Evolutionary conservation across 2,329 filamentous ascomycete species (phyloP).

Genomic region (Pyrenophora tritici-repentis): DNA sequence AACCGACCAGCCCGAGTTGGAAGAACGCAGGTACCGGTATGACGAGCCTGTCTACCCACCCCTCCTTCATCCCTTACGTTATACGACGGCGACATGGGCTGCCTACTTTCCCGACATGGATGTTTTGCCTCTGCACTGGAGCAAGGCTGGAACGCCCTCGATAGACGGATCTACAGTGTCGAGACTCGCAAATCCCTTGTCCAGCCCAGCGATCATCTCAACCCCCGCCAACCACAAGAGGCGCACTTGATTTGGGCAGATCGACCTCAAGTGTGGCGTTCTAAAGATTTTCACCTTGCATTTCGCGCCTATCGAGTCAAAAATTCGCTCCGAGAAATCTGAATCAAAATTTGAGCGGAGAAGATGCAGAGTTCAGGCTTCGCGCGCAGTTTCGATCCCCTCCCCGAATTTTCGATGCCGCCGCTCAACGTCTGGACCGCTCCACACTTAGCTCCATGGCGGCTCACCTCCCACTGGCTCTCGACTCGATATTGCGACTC

Average conservation of each 20-base stretch:
- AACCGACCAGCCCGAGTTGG: conserved; percentile 3
- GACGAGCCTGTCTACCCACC: conserved; percentile 9
- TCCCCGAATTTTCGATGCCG: conserved; percentile 10
- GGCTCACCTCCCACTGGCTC: not conserved
- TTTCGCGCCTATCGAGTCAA: not conserved
- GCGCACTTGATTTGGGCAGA: not conserved
- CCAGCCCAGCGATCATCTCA: not conserved
- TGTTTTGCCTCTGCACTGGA: not conserved
- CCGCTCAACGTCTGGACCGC: conserved; percentile 8
- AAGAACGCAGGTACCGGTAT: conserved; percentile 23
- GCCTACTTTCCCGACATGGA: not conserved
- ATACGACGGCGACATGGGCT: not conserved
- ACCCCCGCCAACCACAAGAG: not conserved
- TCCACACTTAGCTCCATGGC: not conserved
- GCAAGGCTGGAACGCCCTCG: too few relatives aligned
- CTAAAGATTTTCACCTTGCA: conserved; percentile 2
- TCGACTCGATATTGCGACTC: not conserved
- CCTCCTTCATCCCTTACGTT: not conserved
- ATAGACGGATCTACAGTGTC: too few relatives aligned
- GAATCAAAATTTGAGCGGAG: not conserved
- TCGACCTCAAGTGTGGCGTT: not conserved
- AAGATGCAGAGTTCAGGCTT: not conserved
- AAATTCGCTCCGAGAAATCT: not conserved
- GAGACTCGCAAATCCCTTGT: not conserved
- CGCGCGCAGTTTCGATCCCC: not conserved